phyloP scores from a whole-genome alignment of 1,284 basidiomycete genomes.

The Cystobasidiaceae sp. region DNA sequence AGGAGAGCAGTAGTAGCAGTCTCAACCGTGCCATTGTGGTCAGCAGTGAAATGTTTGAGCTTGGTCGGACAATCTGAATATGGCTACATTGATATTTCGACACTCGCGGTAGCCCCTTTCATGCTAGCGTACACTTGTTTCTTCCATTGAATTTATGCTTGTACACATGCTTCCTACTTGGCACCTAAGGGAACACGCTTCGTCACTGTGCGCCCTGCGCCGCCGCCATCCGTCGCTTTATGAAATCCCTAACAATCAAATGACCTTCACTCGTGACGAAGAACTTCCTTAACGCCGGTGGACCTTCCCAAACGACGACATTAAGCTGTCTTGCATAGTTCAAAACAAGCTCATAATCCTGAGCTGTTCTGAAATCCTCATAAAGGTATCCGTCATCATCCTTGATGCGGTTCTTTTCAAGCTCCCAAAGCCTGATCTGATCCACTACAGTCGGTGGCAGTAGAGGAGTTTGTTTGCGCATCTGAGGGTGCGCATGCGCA shows the following conservation, averaged over 20 bases:
- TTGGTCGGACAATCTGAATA: no score
- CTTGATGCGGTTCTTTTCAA: slow-evolving; percentile 83
- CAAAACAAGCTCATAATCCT: slow-evolving; percentile 79
- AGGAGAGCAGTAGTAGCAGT: background rate
- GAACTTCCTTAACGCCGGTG: slow-evolving; percentile 63
- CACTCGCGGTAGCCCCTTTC: no score
- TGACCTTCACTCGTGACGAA: slow-evolving; percentile 78
- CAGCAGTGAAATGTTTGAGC: no score
- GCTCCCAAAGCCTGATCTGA: slow-evolving; percentile 95
- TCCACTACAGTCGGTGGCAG: slow-evolving; percentile 95
- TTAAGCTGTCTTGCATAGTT: slow-evolving; percentile 77
- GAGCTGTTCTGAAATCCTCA: slow-evolving; percentile 74
- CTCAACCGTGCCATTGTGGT: no score
- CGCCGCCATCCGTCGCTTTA: slow-evolving; percentile 44
- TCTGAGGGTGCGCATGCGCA: slow-evolving; percentile 94
- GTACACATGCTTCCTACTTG: no score
- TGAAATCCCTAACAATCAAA: slow-evolving; percentile 68
- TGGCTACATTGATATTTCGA: no score
- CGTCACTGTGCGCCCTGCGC: slow-evolving; percentile 6
- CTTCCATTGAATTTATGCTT: no score
- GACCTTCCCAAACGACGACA: slow-evolving; percentile 71
- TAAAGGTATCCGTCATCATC: slow-evolving; percentile 64
- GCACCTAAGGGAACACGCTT: background rate
- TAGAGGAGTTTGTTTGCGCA: slow-evolving; percentile 65
- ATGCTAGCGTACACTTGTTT: no score